Conservation (phyloP, 805 yeast genomes). For the Candida parachauliodes region DNA sequence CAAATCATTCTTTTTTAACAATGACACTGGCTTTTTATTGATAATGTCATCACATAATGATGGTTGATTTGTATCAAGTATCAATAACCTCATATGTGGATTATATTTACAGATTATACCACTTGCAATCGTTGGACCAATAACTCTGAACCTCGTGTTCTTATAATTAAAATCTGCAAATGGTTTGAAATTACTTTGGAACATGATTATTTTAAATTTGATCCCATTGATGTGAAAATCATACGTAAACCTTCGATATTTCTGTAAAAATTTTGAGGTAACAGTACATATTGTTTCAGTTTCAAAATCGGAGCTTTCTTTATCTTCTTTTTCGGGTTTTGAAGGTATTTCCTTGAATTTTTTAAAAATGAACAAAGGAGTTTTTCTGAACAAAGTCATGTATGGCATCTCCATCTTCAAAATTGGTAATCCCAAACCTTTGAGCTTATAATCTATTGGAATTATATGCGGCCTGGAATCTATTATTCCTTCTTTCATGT, state of each 20-base stretch:
- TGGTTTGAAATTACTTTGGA: constrained; percentile 34
- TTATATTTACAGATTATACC: constrained; percentile 27
- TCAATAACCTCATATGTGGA: constrained; percentile 30
- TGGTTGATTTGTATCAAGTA: constrained; percentile 32
- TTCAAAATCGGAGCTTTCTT: constrained; percentile 25
- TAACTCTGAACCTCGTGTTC: constrained; percentile 33
- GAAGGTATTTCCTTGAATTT: constrained; percentile 28
- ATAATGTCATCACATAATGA: constrained; percentile 33
- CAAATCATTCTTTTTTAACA: constrained; percentile 14
- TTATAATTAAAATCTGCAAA: constrained; percentile 37
- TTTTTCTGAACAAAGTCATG: constrained; percentile 31
- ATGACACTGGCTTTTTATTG: constrained; percentile 25
- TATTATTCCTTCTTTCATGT: constrained; percentile 11
- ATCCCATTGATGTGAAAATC: constrained; percentile 21
- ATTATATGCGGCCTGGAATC: constrained; percentile 31
- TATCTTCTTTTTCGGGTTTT: constrained; percentile 13
- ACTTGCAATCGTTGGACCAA: constrained; percentile 32
- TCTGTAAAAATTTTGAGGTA: constrained; percentile 23
- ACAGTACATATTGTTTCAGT: constrained; percentile 33
- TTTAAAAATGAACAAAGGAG: constrained; percentile 32
- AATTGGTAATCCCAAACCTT: constrained; percentile 36
- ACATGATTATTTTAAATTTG: constrained; percentile 26
- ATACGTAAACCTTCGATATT: constrained; percentile 25
- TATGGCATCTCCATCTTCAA: constrained; percentile 34
- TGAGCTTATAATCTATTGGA: constrained; percentile 26